These are phyloP conservation scores for Vigna nakashimae DNA, from an alignment of 306 rosid genomes.

Conservation along the genomic window DNA sequence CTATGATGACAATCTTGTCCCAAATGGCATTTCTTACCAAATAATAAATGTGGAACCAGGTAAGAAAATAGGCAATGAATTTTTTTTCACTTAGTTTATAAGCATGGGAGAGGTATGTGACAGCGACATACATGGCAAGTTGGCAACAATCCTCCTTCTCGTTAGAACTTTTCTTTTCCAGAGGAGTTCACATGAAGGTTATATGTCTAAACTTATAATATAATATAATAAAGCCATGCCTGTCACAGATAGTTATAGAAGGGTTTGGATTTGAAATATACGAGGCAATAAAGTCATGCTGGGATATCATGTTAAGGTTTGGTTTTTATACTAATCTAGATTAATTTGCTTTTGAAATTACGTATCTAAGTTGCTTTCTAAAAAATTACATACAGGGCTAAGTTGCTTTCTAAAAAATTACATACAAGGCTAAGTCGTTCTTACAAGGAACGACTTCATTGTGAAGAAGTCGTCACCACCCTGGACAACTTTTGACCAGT, in stretches of 20 bases:
- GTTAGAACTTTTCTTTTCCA: neutral
- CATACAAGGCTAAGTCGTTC: too few relatives aligned
- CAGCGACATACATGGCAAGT: constrained; percentile 6
- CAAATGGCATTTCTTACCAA: constrained; percentile 69
- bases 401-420: too few relatives aligned
- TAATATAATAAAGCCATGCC: neutral
- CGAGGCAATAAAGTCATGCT: neutral
- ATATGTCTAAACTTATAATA: neutral
- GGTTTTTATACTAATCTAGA: too few relatives aligned
- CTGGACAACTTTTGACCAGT: too few relatives aligned
- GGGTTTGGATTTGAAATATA: neutral
- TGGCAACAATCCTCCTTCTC: neutral
- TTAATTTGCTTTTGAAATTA: too few relatives aligned
- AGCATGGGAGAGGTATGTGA: neutral
- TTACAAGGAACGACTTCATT: too few relatives aligned
- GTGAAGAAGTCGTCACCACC: too few relatives aligned
- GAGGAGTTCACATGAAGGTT: neutral
- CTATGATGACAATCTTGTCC: constrained; percentile 66
- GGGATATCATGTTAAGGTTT: too few relatives aligned
- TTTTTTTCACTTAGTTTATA: neutral
- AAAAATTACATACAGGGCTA: too few relatives aligned
- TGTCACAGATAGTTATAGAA: neutral
- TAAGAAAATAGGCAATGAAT: constrained; percentile 43
- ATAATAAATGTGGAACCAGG: constrained; percentile 84
- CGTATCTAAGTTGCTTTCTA: too few relatives aligned